Conservation (phyloP, 352 stramenopile species). For the Globisporangium mamillatum region DNA sequence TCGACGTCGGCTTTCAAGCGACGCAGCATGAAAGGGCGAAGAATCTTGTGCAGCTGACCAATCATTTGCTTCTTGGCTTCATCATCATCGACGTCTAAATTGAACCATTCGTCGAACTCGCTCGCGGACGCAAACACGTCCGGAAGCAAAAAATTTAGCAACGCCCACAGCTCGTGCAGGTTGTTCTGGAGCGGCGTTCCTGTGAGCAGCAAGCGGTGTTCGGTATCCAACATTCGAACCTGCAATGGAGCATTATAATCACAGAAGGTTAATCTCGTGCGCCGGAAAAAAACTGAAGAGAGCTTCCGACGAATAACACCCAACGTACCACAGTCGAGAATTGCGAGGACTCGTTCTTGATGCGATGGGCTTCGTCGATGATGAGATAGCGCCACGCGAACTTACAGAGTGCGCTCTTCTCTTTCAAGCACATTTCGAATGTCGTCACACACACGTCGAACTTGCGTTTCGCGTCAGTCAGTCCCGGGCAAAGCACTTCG, state of each 20-base stretch:
- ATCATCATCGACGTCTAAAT: conserved; percentile 83
- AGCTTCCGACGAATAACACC: not conserved
- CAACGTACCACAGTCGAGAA: conserved; percentile 75
- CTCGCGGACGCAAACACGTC: conserved; percentile 91
- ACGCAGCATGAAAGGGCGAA: conserved; percentile 96
- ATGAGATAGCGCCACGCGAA: conserved; percentile 90
- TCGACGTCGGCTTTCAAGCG: conserved; percentile 99
- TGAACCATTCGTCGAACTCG: conserved; percentile 90
- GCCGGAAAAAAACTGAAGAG: no score
- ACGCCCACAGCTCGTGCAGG: conserved; percentile 92
- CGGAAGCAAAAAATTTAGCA: conserved; percentile 94
- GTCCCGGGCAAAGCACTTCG: conserved; percentile 86
- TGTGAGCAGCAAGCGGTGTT: conserved; percentile 90
- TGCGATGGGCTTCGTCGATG: conserved; percentile 87
- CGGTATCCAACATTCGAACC: conserved; percentile 74
- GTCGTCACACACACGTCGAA: conserved; percentile 97
- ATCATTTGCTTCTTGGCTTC: conserved; percentile 91
- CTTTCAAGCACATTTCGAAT: conserved; percentile 95
- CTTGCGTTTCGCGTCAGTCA: conserved; percentile 90
- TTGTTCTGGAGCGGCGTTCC: conserved; percentile 95
- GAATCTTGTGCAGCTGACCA: conserved; percentile 83
- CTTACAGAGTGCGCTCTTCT: conserved; percentile 85
- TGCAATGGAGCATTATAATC: not conserved
- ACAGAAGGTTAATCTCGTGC: not conserved
- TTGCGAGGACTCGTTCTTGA: conserved; percentile 88